Percentiles rank a stretch among this genome's conserved stretches.
phyloP scores from a whole-genome alignment of 192 early-diverging fungal species.

The Coemansia sp. region DNA sequence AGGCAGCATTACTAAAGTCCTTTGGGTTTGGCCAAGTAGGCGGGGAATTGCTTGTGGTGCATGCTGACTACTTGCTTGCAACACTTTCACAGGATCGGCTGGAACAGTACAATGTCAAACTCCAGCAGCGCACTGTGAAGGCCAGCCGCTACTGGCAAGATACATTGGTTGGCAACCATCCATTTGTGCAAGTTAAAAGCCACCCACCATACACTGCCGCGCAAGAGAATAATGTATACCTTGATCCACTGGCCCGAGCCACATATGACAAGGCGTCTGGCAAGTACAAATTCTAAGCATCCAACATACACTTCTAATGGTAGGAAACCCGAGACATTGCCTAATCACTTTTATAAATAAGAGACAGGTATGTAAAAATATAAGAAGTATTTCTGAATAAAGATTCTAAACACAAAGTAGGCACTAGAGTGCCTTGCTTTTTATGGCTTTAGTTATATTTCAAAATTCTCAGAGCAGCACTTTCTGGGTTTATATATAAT shows the following conservation, averaged over 20 bases:
- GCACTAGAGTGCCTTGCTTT: too few species aligned
- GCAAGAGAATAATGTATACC: conserved; percentile 17
- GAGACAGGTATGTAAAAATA: too few species aligned
- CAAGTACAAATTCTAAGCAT: conserved; percentile 16
- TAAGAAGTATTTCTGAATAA: too few species aligned
- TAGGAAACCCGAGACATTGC: too few species aligned
- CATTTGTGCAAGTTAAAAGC: conserved; percentile 29
- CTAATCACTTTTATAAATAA: too few species aligned
- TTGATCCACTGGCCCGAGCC: conserved; percentile 27
- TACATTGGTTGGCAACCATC: conserved; percentile 28
- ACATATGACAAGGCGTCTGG: conserved; percentile 9
- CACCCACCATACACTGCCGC: conserved; percentile 19
- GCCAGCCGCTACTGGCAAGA: conserved; percentile 37
- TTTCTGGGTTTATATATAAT: too few species aligned
- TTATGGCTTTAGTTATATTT: too few species aligned
- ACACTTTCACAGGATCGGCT: conserved; percentile 4
- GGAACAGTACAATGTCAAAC: conserved; percentile 16
- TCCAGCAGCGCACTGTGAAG: conserved; percentile 1
- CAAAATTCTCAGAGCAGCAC: too few species aligned
- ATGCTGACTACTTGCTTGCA: conserved; percentile 65
- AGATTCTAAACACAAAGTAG: too few species aligned
- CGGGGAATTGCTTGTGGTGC: conserved; percentile 60
- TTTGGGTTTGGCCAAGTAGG: conserved; percentile 75
- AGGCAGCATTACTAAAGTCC: conserved; percentile 63
- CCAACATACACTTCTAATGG: not conserved